These are phyloP conservation scores for Fusarium humuli DNA, from an alignment of 2,329 filamentous ascomycete species.

Conservation along the genomic window DNA sequence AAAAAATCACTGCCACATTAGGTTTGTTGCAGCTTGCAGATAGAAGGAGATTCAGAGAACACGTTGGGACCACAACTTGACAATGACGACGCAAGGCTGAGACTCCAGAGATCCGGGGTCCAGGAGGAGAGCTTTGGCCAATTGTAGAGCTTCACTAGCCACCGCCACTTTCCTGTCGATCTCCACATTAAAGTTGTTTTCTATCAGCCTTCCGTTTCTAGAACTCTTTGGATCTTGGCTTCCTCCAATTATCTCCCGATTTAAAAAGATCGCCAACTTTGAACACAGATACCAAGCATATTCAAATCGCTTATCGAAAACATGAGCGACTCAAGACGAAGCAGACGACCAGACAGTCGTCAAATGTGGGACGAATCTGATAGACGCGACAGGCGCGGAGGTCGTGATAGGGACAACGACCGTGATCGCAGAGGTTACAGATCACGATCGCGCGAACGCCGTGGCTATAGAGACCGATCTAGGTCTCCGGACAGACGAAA, in stretches of 20 bases:
- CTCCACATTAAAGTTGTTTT: slow-evolving; percentile 22
- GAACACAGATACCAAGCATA: not conserved
- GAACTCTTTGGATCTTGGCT: slow-evolving; percentile 13
- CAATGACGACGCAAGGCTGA: slow-evolving; percentile 47
- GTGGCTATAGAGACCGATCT: slow-evolving; percentile 52
- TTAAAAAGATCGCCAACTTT: not conserved
- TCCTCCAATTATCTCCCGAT: slow-evolving; percentile 1
- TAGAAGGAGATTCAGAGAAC: slow-evolving; percentile 38
- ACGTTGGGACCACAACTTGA: slow-evolving; percentile 33
- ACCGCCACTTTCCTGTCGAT: slow-evolving; percentile 22
- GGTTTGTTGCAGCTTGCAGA: slow-evolving; percentile 6
- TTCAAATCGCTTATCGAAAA: not conserved
- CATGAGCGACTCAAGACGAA: slow-evolving; percentile 52
- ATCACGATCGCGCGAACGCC: slow-evolving; percentile 52
- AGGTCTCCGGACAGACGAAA: slow-evolving; percentile 53
- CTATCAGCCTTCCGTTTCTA: slow-evolving; percentile 38
- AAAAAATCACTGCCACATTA: slow-evolving; percentile 21
- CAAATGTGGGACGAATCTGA: slow-evolving; percentile 71
- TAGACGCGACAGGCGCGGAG: slow-evolving; percentile 52
- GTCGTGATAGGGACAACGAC: slow-evolving; percentile 48
- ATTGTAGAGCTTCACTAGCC: slow-evolving; percentile 38
- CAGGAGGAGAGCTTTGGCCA: slow-evolving; percentile 40
- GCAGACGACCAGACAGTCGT: slow-evolving; percentile 62
- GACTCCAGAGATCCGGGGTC: slow-evolving; percentile 8
- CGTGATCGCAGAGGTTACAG: slow-evolving; percentile 51